A percentile compares a stretch with the other conserved stretches of the same genome.
Conservation (phyloP, 495 filamentous ascomycete species). For the Penicillium paradoxum region DNA sequence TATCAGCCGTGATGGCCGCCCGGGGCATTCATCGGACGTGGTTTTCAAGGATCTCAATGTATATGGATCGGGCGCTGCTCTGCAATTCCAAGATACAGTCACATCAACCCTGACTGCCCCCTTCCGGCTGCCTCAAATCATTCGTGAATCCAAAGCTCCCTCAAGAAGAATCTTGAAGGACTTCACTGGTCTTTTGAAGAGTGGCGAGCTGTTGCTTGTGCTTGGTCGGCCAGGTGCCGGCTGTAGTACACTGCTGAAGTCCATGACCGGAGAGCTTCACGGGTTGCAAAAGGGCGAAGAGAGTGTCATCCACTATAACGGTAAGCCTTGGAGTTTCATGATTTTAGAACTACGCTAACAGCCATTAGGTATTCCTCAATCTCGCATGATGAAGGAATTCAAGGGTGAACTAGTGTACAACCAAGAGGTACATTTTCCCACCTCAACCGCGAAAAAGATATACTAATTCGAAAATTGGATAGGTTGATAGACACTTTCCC, state of each 20-base stretch:
- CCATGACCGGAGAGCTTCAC: constrained; percentile 32
- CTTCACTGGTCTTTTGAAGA: constrained; percentile 34
- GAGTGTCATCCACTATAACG: constrained; percentile 44
- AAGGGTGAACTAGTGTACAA: constrained; percentile 59
- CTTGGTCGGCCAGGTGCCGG: constrained; percentile 38
- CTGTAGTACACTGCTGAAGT: constrained; percentile 39
- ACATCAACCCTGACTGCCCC: constrained; percentile 39
- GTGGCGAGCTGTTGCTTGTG: constrained; percentile 34
- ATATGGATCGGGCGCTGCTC: constrained; percentile 45
- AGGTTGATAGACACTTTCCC: constrained; percentile 57
- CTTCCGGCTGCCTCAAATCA: constrained; percentile 26
- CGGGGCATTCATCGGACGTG: constrained; percentile 31
- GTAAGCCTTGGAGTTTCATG: constrained; percentile 6
- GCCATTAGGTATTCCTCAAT: constrained; percentile 18
- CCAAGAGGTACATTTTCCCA: constrained; percentile 34
- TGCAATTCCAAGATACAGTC: constrained; percentile 50
- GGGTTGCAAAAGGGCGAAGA: constrained; percentile 32
- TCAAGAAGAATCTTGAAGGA: constrained; percentile 33
- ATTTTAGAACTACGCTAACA: background rate
- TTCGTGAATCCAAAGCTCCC: constrained; percentile 13
- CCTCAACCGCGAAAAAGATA: background rate
- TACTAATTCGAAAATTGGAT: background rate
- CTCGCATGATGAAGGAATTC: constrained; percentile 36
- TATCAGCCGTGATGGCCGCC: constrained; percentile 15
- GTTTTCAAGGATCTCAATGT: constrained; percentile 47